A percentile compares a stretch with the other conserved stretches of the same genome.
Evolutionary conservation across 371 early-diverging fungal species (phyloP).

Genomic region (Parasitella parasitica): DNA sequence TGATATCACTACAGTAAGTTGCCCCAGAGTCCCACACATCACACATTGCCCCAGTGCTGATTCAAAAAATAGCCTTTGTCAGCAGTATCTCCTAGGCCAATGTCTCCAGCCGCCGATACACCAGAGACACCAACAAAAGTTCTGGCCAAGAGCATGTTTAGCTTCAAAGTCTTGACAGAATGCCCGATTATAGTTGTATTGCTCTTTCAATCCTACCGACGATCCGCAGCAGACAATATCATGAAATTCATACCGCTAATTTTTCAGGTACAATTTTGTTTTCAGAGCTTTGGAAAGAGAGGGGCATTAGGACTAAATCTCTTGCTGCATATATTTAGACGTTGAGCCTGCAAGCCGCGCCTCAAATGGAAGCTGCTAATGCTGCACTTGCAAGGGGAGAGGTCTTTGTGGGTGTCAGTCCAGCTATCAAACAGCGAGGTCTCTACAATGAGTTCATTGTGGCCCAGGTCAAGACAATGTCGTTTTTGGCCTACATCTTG

Average conservation of each 20-base stretch:
- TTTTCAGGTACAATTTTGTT: slow-evolving; percentile 63
- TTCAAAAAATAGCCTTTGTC: slow-evolving; percentile 53
- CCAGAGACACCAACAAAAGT: slow-evolving; percentile 64
- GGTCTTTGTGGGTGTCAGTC: slow-evolving; percentile 81
- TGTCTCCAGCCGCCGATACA: slow-evolving; percentile 72
- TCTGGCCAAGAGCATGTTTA: slow-evolving; percentile 73
- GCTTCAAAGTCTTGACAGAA: slow-evolving; percentile 97
- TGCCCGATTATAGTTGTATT: slow-evolving; percentile 98
- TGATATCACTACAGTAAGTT: slow-evolving; percentile 49
- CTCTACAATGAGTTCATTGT: slow-evolving; percentile 85
- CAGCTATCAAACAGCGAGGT: slow-evolving; percentile 69
- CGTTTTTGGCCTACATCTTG: slow-evolving; percentile 94
- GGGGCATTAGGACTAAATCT: no score
- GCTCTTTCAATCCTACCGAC: slow-evolving; percentile 85
- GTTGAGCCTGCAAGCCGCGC: slow-evolving; percentile 73
- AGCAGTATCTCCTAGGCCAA: slow-evolving; percentile 72
- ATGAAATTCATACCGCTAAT: slow-evolving; percentile 87
- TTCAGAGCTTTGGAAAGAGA: no score
- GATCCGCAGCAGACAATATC: slow-evolving; percentile 78
- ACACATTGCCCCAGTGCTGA: no score
- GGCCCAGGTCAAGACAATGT: slow-evolving; percentile 93
- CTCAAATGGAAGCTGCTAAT: slow-evolving; percentile 74
- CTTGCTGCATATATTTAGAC: slow-evolving; percentile 43
- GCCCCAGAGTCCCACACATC: no score
- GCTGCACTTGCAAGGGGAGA: slow-evolving; percentile 66